Evolutionary conservation across 257 asterid genomes (phyloP), one percentile per base, ranked within the genome.

Genomic region (Gentiana dahurica): DNA sequence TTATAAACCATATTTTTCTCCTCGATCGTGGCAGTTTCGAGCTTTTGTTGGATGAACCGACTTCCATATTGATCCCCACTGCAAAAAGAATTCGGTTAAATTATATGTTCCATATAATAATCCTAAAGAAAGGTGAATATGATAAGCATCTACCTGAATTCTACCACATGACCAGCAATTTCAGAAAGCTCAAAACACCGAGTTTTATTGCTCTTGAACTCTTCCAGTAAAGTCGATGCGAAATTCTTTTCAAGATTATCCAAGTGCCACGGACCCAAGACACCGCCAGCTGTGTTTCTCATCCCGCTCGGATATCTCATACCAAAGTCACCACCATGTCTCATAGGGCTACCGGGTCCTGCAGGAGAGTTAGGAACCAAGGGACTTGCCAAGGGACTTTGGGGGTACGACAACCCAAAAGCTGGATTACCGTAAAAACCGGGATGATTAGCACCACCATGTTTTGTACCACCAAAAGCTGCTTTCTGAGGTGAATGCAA

Each of bases 41-140:
- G 89, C 74, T 87, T 91, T 53, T 91, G 98, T 63, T 91, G 98
- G 66, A 91, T 91, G 75, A 91, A 91, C 38, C 98, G 90, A 70
- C 98, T 90, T 67, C 98, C 98, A 74, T 90, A 90, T 63, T 90
- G 98, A 65, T 90, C 98, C 45, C 91, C 84, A 50, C 98, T 90
- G 72, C 43, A 54, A 36, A 67, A 39, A 4, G 64, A 50, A 65
- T 48, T 58, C 39, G 12, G 24, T 24, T 24, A 24, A 24, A 24
- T 24, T 24, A 24, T 24, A 24, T 24, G 0, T 24, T 24, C 24
- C 24, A 24, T 24, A 24, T 24, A 24, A 24, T 24, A 24, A 24
- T 24, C 24, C 24, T 24, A 24, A 24, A 24, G 24, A 24, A 24
- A 24, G 24, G 24, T 24, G 24, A 24, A 24, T 24, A 35, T 24